phyloP scores from a whole-genome alignment of 495 filamentous ascomycete species.

The Tuber calosporum region DNA sequence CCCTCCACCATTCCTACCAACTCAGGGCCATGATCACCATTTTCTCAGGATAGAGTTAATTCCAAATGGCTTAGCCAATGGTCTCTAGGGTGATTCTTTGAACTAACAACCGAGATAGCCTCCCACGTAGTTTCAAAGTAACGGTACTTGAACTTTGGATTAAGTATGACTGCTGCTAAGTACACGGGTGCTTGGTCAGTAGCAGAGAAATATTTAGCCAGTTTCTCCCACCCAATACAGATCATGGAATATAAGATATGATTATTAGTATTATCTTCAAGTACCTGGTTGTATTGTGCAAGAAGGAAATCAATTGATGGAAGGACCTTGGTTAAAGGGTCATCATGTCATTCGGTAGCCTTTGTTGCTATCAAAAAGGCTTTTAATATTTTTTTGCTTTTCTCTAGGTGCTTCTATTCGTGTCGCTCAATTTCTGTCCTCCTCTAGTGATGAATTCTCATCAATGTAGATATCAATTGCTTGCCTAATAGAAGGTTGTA shows the following conservation, averaged over 20 bases:
- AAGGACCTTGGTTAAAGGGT: not conserved
- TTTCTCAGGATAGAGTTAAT: too few relatives aligned
- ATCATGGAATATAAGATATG: not conserved
- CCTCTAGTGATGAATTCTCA: not conserved
- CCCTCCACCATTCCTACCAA: too few relatives aligned
- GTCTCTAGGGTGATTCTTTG: too few relatives aligned
- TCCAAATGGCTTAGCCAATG: too few relatives aligned
- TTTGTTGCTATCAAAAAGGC: not conserved
- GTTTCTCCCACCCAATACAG: not conserved
- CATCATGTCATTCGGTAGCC: not conserved
- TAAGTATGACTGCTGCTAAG: not conserved
- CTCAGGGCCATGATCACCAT: too few relatives aligned
- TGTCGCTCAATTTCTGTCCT: not conserved
- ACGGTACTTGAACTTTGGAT: conserved; percentile 6
- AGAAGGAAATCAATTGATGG: conserved; percentile 4
- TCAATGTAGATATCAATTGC: not conserved
- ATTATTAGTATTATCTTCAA: not conserved
- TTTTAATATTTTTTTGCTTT: not conserved
- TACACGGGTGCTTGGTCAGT: not conserved
- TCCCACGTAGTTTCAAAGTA: not conserved
- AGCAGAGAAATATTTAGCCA: conserved; percentile 5
- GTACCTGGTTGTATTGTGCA: not conserved
- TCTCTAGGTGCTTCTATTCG: not conserved
- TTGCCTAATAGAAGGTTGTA: not conserved
- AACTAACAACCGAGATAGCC: too few relatives aligned